Conservation (phyloP, 257 asterid species). For the Solanum microdontum region DNA sequence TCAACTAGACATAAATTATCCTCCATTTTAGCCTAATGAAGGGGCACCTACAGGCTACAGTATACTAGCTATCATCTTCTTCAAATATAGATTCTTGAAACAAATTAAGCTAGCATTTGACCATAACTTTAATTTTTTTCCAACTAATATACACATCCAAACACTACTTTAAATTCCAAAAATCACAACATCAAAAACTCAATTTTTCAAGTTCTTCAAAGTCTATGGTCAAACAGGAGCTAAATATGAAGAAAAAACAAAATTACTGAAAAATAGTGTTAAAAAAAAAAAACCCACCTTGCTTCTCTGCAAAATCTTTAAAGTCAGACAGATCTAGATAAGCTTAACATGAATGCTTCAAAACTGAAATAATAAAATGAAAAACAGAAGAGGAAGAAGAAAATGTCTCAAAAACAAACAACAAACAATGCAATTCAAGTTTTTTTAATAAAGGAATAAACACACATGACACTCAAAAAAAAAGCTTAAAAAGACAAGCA, state of each 20-base stretch:
- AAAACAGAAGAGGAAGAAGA: neutral
- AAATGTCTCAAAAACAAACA: neutral
- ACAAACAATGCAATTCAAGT: neutral
- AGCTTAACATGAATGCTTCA: neutral
- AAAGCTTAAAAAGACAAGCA: slow-evolving; percentile 3
- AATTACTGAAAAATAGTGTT: neutral
- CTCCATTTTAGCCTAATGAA: neutral
- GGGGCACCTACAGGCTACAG: neutral
- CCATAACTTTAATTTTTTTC: neutral
- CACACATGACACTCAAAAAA: slow-evolving; percentile 3
- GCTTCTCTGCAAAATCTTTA: neutral
- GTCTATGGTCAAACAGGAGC: neutral
- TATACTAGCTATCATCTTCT: neutral
- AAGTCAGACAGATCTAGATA: slow-evolving; percentile 1
- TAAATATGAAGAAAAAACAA: neutral
- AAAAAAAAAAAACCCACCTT: neutral
- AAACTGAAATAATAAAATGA: neutral
- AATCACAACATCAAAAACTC: neutral
- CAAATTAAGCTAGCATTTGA: neutral
- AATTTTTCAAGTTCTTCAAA: neutral
- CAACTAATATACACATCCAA: neutral
- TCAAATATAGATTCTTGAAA: neutral
- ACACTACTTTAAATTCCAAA: neutral
- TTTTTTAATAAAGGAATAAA: neutral
- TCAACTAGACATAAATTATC: slow-evolving; percentile 1